Evolutionary conservation across 306 rosid species (phyloP).

Genomic region (Neltuma alba): DNA sequence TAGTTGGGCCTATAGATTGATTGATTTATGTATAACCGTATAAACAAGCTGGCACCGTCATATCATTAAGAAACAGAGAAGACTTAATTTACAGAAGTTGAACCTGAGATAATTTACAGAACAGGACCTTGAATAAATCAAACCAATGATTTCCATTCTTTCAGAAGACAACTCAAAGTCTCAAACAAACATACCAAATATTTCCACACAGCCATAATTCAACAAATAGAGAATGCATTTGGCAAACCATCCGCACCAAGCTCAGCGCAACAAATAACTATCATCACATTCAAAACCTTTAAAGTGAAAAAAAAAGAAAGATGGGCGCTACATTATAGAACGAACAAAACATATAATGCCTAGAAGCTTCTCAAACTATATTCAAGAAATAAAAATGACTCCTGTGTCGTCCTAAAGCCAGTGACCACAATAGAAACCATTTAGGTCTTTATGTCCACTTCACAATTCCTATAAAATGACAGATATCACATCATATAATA

Average conservation of each 20-base stretch:
- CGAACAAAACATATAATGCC: slow-evolving; percentile 8
- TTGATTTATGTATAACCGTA: background rate
- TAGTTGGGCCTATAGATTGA: background rate
- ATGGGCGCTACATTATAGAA: background rate
- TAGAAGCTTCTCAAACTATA: background rate
- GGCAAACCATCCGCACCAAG: slow-evolving; percentile 18
- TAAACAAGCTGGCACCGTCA: background rate
- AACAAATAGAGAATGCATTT: background rate
- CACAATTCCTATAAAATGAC: background rate
- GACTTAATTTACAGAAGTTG: background rate
- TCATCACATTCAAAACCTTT: background rate
- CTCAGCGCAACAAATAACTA: background rate
- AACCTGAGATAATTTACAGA: slow-evolving; percentile 13
- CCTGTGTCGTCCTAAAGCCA: background rate
- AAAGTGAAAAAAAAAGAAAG: background rate
- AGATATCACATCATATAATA: background rate
- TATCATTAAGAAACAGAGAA: slow-evolving; percentile 2
- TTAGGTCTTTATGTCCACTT: slow-evolving; percentile 5
- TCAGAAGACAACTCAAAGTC: background rate
- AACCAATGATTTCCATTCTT: slow-evolving; percentile 15
- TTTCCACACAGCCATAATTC: background rate
- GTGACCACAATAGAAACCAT: background rate
- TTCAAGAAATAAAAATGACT: background rate
- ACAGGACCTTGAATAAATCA: slow-evolving; percentile 16
- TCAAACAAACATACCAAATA: slow-evolving; percentile 9